A percentile compares a stretch with the other conserved stretches of the same genome.
phyloP scores from a whole-genome alignment of 2,329 filamentous ascomycete species.

The Aspergillus ochraceus region DNA sequence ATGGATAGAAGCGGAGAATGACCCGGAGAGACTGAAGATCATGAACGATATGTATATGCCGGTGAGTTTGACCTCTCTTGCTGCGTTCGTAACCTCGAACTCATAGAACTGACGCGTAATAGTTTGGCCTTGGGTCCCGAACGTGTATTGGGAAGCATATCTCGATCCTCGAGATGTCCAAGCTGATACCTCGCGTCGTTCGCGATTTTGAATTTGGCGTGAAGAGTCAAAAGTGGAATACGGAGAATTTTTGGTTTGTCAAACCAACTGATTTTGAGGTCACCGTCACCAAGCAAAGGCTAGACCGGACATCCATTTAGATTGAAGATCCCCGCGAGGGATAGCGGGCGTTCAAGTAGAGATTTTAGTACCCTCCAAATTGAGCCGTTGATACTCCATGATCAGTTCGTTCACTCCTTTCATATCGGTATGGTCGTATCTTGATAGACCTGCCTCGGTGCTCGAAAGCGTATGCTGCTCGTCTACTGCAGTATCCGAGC shows the following conservation, averaged over 20 bases:
- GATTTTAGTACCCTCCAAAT: conserved; percentile 10
- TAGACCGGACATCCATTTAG: background rate
- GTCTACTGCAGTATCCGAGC: background rate
- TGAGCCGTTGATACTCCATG: conserved; percentile 25
- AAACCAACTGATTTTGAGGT: conserved; percentile 45
- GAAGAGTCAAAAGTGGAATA: conserved; percentile 30
- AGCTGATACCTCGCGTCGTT: conserved; percentile 35
- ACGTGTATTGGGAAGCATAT: conserved; percentile 38
- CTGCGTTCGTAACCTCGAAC: background rate
- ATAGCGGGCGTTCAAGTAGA: background rate
- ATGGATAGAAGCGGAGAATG: conserved; percentile 42
- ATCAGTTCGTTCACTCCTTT: conserved; percentile 25
- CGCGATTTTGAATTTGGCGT: conserved; percentile 29
- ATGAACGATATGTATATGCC: conserved; percentile 44
- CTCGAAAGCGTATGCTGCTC: background rate
- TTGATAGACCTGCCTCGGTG: background rate
- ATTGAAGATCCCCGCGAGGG: background rate
- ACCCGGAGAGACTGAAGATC: conserved; percentile 29
- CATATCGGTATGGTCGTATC: conserved; percentile 28
- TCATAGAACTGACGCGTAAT: background rate
- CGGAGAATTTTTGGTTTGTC: conserved; percentile 46
- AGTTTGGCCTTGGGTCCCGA: conserved; percentile 38
- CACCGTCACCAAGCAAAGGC: conserved; percentile 15
- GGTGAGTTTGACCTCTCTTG: conserved; percentile 23
- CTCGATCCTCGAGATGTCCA: conserved; percentile 40